Conservation (phyloP, 129 eudicot genomes). For the Gnaphalium uliginosum region DNA sequence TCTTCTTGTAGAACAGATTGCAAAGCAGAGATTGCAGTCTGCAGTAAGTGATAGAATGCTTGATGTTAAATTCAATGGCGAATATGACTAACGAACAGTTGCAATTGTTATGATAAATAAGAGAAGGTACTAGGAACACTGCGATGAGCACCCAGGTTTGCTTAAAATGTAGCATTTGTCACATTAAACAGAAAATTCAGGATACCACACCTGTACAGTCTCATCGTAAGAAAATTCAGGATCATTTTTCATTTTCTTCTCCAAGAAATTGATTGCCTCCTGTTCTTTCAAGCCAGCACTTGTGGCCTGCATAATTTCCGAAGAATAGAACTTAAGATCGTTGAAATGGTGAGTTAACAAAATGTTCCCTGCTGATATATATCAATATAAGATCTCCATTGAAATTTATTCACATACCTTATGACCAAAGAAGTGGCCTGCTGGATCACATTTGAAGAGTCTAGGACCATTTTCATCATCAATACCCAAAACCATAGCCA, state of each 20-base stretch:
- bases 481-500: conserved; percentile 96
- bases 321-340: conserved; percentile 9
- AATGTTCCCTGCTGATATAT: neutral
- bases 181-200: neutral
- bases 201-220: conserved; percentile 76
- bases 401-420: conserved; percentile 47
- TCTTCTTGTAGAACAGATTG: conserved; percentile 97
- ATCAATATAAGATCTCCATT: neutral
- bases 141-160: neutral
- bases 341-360: neutral
- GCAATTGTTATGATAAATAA: neutral
- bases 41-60: conserved; percentile 23
- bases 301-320: conserved; percentile 64
- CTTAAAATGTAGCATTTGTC: neutral
- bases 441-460: conserved; percentile 97
- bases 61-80: conserved; percentile 9
- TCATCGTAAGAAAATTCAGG: conserved; percentile 89
- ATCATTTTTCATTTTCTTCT: conserved; percentile 98
- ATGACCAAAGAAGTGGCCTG: conserved; percentile 96
- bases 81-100: neutral
- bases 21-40: conserved; percentile 97
- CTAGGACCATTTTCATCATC: conserved; percentile 93
- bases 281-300: conserved; percentile 98
- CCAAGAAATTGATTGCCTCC: conserved; percentile 92
- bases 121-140: neutral